phyloP scores from a whole-genome alignment of 768 basidiomycete species.

The Suillus tomentosus region DNA sequence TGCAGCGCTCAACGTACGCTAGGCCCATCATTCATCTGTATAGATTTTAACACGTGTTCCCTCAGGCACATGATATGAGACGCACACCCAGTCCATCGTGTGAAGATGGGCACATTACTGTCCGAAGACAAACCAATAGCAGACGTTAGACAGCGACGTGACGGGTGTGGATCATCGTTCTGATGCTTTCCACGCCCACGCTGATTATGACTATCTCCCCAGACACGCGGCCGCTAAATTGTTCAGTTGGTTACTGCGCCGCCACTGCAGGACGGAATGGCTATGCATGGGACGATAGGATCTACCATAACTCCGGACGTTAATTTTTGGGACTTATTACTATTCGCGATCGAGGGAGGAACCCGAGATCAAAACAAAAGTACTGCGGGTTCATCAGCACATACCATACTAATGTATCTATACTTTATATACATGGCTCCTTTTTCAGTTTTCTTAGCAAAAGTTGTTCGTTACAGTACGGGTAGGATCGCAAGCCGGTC shows the following conservation, averaged over 20 bases:
- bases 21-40: neutral
- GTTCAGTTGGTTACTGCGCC: constrained; percentile 9
- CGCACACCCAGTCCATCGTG: constrained; percentile 35
- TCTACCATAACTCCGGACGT: constrained; percentile 26
- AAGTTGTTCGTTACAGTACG: neutral
- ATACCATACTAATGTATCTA: constrained; percentile 10
- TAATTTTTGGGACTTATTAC: constrained; percentile 26
- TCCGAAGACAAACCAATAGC: constrained; percentile 31
- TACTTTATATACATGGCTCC: neutral
- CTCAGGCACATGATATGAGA: constrained; percentile 31
- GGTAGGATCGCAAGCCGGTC: neutral
- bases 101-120: constrained; percentile 35
- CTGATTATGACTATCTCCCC: constrained; percentile 20
- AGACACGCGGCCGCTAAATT: constrained; percentile 35
- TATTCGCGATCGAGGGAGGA: neutral
- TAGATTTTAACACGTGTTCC: constrained; percentile 3
- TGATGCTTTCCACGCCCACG: neutral
- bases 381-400: constrained; percentile 3
- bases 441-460: no score
- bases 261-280: constrained; percentile 25
- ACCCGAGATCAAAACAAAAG: neutral
- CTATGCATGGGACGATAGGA: constrained; percentile 22
- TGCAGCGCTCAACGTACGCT: constrained; percentile 28
- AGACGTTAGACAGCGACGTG: constrained; percentile 26
- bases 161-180: neutral